Conservation (phyloP, 179 eudicot species). For the Carnegiea gigantea region DNA sequence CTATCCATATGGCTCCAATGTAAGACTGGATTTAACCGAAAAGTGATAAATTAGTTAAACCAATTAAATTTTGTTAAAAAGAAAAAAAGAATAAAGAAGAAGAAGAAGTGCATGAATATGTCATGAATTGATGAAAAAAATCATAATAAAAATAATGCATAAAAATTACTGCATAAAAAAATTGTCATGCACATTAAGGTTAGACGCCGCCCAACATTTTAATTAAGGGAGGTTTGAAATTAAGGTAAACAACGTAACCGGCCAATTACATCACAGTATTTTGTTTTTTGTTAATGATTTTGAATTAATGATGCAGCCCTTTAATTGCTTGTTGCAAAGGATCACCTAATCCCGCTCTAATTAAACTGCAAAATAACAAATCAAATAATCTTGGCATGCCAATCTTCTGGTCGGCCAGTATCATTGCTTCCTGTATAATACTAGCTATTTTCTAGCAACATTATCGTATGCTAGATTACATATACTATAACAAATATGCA, state of each 20-base stretch:
- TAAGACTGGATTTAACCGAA: no score
- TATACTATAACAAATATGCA: neutral
- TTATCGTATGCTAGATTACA: neutral
- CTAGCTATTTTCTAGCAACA: neutral
- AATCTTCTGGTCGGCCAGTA: neutral
- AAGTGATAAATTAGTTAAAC: no score
- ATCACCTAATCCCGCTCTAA: neutral
- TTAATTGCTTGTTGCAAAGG: slow-evolving; percentile 1
- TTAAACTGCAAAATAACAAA: neutral
- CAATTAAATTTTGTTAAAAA: no score
- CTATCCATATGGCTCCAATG: no score
- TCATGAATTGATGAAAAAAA: no score
- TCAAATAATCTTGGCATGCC: slow-evolving; percentile 8
- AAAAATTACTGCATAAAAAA: neutral
- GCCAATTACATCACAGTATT: slow-evolving; percentile 6
- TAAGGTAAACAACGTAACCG: neutral
- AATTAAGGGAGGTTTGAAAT: neutral
- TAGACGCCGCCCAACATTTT: slow-evolving; percentile 6
- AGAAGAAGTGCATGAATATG: no score
- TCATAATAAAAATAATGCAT: no score
- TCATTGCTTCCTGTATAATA: neutral
- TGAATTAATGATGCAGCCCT: neutral
- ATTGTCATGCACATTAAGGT: neutral
- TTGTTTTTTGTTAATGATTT: slow-evolving; percentile 3
- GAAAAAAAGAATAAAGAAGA: no score